Percentiles rank a stretch among this genome's conserved stretches.
Conservation (phyloP, 345 rosid species). For the Hypericum perforatum region DNA sequence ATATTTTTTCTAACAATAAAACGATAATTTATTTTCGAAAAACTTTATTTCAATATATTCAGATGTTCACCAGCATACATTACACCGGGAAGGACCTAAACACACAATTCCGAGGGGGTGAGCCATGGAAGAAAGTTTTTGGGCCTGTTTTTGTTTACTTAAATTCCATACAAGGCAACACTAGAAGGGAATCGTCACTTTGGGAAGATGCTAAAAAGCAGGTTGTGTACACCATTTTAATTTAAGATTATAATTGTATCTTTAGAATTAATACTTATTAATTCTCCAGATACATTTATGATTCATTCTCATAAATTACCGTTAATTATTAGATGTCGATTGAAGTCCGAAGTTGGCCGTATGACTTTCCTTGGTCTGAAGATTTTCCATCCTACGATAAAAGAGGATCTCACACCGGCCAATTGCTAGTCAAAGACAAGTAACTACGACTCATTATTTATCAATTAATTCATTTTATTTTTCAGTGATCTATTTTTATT, state of each 20-base stretch:
- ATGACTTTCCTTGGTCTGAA: slow-evolving; percentile 34
- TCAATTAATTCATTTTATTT: too few species aligned
- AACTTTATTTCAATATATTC: not conserved
- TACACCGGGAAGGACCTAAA: slow-evolving; percentile 57
- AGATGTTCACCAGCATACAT: slow-evolving; percentile 93
- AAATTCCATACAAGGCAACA: slow-evolving; percentile 31
- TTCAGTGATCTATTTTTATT: too few species aligned
- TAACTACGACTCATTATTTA: slow-evolving; percentile 5
- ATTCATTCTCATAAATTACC: too few species aligned
- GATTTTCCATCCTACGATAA: slow-evolving; percentile 41
- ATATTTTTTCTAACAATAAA: not conserved
- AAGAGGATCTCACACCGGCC: slow-evolving; percentile 57
- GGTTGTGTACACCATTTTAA: slow-evolving; percentile 22
- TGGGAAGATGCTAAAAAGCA: slow-evolving; percentile 79
- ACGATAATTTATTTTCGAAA: not conserved
- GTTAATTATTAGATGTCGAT: slow-evolving; percentile 28
- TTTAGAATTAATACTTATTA: not conserved
- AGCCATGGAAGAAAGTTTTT: slow-evolving; percentile 70
- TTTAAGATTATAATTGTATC: not conserved
- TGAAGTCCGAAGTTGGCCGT: slow-evolving; percentile 70
- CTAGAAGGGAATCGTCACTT: slow-evolving; percentile 16
- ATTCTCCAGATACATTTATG: too few species aligned
- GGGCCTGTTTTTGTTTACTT: slow-evolving; percentile 81
- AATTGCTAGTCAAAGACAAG: slow-evolving; percentile 51
- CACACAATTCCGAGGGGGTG: slow-evolving; percentile 35